A percentile compares a stretch with the other conserved stretches of the same genome.
phyloP scores from a whole-genome alignment of 352 stramenopile species.

The Globisporangium nunn region DNA sequence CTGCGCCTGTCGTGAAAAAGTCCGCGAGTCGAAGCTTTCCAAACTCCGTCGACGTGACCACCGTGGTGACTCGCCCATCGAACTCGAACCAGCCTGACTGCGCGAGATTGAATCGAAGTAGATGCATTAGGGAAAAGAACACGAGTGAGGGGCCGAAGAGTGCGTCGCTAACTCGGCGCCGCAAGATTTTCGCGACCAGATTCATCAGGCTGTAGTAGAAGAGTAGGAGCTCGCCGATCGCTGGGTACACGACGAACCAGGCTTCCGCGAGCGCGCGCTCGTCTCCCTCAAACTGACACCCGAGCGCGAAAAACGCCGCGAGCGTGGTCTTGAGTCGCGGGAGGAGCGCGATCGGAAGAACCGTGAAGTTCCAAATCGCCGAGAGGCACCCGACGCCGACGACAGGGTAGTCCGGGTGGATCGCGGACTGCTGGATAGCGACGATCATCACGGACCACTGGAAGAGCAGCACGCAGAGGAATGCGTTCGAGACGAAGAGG shows the following conservation, averaged over 20 bases:
- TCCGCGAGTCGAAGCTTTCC: constrained; percentile 4
- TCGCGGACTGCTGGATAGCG: not conserved
- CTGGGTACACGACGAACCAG: constrained; percentile 29
- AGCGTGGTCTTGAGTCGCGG: constrained; percentile 16
- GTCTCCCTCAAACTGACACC: constrained; percentile 19
- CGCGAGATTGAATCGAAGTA: constrained; percentile 1
- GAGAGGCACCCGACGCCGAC: constrained; percentile 1
- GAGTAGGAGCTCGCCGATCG: constrained; percentile 20
- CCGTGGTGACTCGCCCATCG: constrained; percentile 6
- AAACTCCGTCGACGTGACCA: constrained; percentile 10
- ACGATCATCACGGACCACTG: constrained; percentile 7
- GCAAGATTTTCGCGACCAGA: constrained; percentile 6
- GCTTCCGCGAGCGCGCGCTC: constrained; percentile 13
- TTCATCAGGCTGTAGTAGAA: constrained; percentile 23
- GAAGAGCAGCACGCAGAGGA: not conserved
- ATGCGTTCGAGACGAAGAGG: constrained; percentile 7
- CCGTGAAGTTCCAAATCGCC: not conserved
- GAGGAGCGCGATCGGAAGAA: constrained; percentile 15
- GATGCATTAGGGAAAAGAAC: constrained; percentile 12
- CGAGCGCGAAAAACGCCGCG: constrained; percentile 19
- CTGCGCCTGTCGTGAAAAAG: constrained; percentile 11
- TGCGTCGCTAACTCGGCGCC: constrained; percentile 18
- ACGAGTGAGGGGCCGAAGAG: constrained; percentile 19
- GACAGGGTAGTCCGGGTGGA: not conserved
- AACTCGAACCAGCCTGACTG: constrained; percentile 4